These are phyloP conservation scores for Rhizophagus clarus DNA, from an alignment of 192 early-diverging fungal species.

Conservation along the genomic window DNA sequence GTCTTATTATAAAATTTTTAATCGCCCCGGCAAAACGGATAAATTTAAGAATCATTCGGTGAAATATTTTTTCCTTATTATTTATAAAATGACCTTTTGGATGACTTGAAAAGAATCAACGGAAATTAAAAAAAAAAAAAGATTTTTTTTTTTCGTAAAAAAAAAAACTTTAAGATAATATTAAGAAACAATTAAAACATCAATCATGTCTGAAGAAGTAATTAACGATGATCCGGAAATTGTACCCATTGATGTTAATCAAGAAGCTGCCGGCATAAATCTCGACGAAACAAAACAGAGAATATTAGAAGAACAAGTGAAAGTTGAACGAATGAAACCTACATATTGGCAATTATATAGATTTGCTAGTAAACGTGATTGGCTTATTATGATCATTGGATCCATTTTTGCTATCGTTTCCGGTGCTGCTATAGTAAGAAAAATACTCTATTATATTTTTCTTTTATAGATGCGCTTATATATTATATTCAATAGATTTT, in stretches of 20 bases:
- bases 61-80: too few relatives aligned
- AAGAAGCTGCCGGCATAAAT: background rate
- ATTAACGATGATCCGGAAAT: background rate
- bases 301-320: background rate
- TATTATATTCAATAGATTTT: background rate
- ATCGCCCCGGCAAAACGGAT: too few relatives aligned
- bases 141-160: too few relatives aligned
- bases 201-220: background rate
- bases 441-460: background rate
- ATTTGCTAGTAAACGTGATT: conserved; percentile 62
- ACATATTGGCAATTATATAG: conserved; percentile 60
- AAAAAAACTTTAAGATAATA: too few relatives aligned
- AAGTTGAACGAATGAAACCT: conserved; percentile 35
- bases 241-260: background rate
- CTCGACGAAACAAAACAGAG: background rate
- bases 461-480: background rate
- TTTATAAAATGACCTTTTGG: too few relatives aligned
- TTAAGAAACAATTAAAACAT: too few relatives aligned
- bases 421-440: conserved; percentile 13
- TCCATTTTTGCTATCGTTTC: background rate
- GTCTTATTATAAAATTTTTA: too few relatives aligned
- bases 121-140: too few relatives aligned
- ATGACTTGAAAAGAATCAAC: too few relatives aligned
- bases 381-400: conserved; percentile 37
- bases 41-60: too few relatives aligned